Evolutionary conservation across 2,329 filamentous ascomycete genomes (phyloP), one percentile per base, ranked within the genome.

Genomic region (Coniochaeta prunicola): DNA sequence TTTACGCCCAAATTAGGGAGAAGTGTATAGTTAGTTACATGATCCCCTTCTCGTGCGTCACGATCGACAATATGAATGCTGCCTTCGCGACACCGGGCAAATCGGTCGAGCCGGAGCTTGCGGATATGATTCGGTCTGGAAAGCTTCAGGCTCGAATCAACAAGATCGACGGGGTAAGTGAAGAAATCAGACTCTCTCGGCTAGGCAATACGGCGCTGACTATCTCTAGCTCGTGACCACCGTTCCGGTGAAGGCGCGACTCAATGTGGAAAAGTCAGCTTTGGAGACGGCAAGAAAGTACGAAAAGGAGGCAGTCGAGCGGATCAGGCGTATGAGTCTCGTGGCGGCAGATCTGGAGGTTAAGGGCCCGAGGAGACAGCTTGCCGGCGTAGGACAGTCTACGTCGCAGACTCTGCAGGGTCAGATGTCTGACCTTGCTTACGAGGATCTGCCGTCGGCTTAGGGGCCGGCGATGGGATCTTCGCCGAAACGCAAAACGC

Each of bases 21-120:
- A 97, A 97, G 76, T 93, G 92, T 67, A 97, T 99, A 60, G 84
- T 92, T 26, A 91, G 96, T 69, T 97, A 97, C 74, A 89, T 96
- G 66, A 81, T 91, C 26, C 92, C 94, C 0, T 99, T 96, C 72
- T 96, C 89, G 45, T 88, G 87, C 64, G 91, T 97, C 61, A 92
- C 89, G 0, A 78, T 97, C 4, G 81, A 87, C 21, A 91, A 86
- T 61, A 84, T 99, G 78, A 85, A 89, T 9, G 78, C 82, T 36
- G 87, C 90, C 2, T 97, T 99, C 71, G 86, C 85, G 0, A 76
- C 80, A 2, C 76, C 83, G 0, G 82, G 82, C 4, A 75, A 80
- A 61, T 80, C 82, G 4, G 85, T 93, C 53, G 86, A 92, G 66
- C 76, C 80, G 26, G 94, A 99, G 73, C 78, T 97, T 33, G 82